Conservation (phyloP, 495 filamentous ascomycete species). For the Podospora anserina region DNA sequence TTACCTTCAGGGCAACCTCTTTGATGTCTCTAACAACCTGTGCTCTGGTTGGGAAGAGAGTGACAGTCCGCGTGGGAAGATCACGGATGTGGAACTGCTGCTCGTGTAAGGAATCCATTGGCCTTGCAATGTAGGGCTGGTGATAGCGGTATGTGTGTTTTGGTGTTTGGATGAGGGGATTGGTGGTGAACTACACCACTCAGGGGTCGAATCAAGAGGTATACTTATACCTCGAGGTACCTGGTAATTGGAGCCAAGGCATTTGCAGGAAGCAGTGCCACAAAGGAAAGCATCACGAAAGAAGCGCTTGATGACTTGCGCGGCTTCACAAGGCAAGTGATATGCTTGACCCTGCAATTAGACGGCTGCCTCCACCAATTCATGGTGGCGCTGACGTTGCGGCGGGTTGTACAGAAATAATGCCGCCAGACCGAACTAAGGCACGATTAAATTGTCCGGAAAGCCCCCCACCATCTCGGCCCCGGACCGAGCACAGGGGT, state of each 20-base stretch:
- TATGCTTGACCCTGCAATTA: neutral
- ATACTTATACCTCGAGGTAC: conserved; percentile 23
- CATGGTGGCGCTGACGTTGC: neutral
- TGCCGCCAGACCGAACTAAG: neutral
- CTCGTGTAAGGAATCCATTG: conserved; percentile 36
- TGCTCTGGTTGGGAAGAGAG: conserved; percentile 58
- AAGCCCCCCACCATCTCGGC: neutral
- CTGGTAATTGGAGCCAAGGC: neutral
- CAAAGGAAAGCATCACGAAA: neutral
- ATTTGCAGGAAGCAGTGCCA: neutral
- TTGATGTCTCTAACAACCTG: conserved; percentile 63
- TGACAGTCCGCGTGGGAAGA: conserved; percentile 58
- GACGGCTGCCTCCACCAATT: neutral
- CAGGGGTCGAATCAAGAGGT: neutral
- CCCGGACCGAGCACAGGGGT: neutral
- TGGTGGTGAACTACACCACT: neutral
- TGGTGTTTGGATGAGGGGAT: neutral
- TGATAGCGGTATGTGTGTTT: too few relatives aligned
- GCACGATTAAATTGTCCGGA: neutral
- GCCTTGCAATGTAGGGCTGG: neutral
- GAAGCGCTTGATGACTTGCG: neutral
- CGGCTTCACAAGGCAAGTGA: neutral
- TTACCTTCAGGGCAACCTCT: conserved; percentile 55
- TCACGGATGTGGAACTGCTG: conserved; percentile 51
- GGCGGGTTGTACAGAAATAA: neutral